phyloP scores from a whole-genome alignment of 805 yeast species.

The Barnettozyma salicaria region DNA sequence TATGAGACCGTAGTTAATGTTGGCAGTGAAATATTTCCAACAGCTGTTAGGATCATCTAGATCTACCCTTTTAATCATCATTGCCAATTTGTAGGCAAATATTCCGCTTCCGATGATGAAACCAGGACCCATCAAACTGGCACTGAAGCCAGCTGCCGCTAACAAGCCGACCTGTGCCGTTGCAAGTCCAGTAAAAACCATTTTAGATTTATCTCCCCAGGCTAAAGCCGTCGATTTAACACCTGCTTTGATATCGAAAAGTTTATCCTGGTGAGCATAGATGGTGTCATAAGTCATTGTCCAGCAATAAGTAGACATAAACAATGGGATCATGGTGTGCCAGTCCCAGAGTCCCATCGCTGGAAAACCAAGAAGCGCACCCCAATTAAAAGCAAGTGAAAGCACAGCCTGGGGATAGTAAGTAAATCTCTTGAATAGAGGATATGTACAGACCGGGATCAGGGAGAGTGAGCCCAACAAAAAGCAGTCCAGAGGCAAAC shows the following conservation, averaged over 20 bases:
- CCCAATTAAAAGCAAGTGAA: slow-evolving; percentile 89
- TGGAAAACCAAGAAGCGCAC: slow-evolving; percentile 88
- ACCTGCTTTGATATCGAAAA: slow-evolving; percentile 82
- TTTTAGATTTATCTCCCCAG: slow-evolving; percentile 81
- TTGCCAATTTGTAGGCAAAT: slow-evolving; percentile 63
- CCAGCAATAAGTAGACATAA: slow-evolving; percentile 78
- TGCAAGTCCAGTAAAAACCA: slow-evolving; percentile 58
- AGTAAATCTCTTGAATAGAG: slow-evolving; percentile 89
- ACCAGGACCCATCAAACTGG: slow-evolving; percentile 79
- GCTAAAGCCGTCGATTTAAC: slow-evolving; percentile 92
- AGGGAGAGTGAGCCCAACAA: slow-evolving; percentile 75
- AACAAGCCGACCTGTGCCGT: slow-evolving; percentile 61
- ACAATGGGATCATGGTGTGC: slow-evolving; percentile 72
- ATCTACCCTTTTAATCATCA: slow-evolving; percentile 68
- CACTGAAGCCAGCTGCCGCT: slow-evolving; percentile 62
- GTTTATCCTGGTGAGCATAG: slow-evolving; percentile 96
- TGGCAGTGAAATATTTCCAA: slow-evolving; percentile 73
- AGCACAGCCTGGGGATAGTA: slow-evolving; percentile 89
- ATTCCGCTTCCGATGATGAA: slow-evolving; percentile 59
- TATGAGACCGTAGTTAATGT: slow-evolving; percentile 69
- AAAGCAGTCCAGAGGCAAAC: slow-evolving; percentile 79
- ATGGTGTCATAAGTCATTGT: slow-evolving; percentile 94
- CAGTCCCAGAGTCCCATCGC: slow-evolving; percentile 86
- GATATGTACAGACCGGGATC: slow-evolving; percentile 78
- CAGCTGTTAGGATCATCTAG: slow-evolving; percentile 76